Percentiles rank a stretch among this genome's conserved stretches.
These are phyloP conservation scores for Arachis hypogaea DNA, from an alignment of 306 rosid species.

Conservation along the genomic window DNA sequence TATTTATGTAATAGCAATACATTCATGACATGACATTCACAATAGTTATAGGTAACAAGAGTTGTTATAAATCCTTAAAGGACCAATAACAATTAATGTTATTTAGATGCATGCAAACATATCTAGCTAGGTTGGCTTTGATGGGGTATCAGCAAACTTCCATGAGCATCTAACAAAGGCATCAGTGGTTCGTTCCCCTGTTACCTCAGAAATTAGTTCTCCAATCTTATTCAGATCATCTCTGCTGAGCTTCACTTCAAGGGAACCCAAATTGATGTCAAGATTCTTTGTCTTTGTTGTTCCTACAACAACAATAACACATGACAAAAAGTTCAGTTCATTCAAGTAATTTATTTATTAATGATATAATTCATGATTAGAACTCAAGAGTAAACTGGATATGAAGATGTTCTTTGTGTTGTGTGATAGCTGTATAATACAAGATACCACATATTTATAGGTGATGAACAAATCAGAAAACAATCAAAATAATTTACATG, in stretches of 20 bases:
- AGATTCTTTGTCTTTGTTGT: constrained; percentile 57
- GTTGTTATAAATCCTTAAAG: neutral
- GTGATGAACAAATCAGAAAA: neutral
- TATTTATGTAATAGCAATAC: too few relatives aligned
- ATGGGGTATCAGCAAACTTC: constrained; percentile 54
- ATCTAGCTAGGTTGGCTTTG: constrained; percentile 10
- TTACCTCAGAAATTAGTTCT: constrained; percentile 40
- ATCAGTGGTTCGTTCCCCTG: constrained; percentile 41
- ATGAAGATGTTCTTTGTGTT: too few relatives aligned
- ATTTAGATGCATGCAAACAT: neutral
- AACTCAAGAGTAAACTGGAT: too few relatives aligned
- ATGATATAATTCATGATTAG: neutral
- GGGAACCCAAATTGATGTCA: constrained; percentile 43
- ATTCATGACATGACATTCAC: neutral
- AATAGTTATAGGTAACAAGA: neutral
- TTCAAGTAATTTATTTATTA: too few relatives aligned
- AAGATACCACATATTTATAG: neutral
- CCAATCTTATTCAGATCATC: constrained; percentile 53
- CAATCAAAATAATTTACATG: neutral
- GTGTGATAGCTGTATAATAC: neutral
- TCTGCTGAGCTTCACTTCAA: constrained; percentile 43
- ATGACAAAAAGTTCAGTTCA: neutral
- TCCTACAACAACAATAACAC: constrained; percentile 32
- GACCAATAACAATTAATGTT: neutral
- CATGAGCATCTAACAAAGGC: constrained; percentile 44